Conservation (phyloP, 179 eudicot species). For the Spinacia oleracea region DNA sequence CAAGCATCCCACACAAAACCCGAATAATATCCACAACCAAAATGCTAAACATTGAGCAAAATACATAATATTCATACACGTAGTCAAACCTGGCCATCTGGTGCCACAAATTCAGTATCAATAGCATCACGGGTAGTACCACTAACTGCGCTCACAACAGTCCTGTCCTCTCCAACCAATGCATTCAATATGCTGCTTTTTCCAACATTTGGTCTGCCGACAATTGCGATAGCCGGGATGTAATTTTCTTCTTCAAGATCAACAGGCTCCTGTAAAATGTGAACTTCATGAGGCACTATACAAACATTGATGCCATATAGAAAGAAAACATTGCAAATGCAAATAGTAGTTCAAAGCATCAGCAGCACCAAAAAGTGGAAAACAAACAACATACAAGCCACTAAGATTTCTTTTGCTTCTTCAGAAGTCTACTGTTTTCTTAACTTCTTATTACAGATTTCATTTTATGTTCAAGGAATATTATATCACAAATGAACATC, state of each 20-base stretch:
- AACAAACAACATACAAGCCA: conserved; percentile 1
- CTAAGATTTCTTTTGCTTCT: conserved; percentile 3
- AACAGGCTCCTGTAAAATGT: conserved; percentile 47
- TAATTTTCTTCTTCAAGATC: conserved; percentile 56
- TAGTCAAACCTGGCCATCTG: conserved; percentile 86
- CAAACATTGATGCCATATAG: background rate
- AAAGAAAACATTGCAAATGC: background rate
- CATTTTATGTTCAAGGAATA: background rate
- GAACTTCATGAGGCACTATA: conserved; percentile 2
- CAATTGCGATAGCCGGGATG: conserved; percentile 81
- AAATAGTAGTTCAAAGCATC: conserved; percentile 10
- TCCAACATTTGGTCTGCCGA: conserved; percentile 98
- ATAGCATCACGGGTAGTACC: conserved; percentile 99
- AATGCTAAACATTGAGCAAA: conserved; percentile 9
- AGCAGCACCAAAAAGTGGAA: background rate
- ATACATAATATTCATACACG: background rate
- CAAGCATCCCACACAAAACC: background rate
- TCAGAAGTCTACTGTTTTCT: conserved; percentile 14
- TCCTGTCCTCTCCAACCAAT: conserved; percentile 94
- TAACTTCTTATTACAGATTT: no score
- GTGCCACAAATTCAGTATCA: conserved; percentile 83
- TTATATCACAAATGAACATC: background rate
- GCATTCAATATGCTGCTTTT: conserved; percentile 98
- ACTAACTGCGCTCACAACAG: conserved; percentile 96
- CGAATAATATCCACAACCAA: background rate